phyloP scores from a whole-genome alignment of 805 yeast genomes.

The Scheffersomyces spartinae region DNA sequence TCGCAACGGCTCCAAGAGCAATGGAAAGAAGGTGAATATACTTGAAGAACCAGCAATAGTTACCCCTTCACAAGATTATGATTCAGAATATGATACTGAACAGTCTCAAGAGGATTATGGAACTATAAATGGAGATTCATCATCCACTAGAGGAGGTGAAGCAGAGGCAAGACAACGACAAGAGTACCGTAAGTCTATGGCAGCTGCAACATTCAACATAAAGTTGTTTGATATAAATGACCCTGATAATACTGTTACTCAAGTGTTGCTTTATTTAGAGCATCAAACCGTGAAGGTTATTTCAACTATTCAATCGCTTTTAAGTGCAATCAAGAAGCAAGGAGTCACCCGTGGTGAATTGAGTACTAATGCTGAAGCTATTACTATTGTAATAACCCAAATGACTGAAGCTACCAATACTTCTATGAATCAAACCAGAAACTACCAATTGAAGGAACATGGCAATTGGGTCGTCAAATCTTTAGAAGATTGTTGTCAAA shows the following conservation, averaged over 20 bases:
- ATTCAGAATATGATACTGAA: conserved; percentile 9
- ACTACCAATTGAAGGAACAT: conserved; percentile 75
- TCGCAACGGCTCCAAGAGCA: too few relatives aligned
- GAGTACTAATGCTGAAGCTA: conserved; percentile 62
- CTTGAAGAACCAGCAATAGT: too few relatives aligned
- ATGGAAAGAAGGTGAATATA: neutral
- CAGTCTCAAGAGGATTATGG: conserved; percentile 13
- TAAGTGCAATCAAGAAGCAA: conserved; percentile 66
- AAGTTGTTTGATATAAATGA: conserved; percentile 72
- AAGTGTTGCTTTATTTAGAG: conserved; percentile 74
- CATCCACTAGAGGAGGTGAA: conserved; percentile 10
- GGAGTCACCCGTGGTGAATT: conserved; percentile 67
- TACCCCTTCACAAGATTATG: conserved; percentile 10
- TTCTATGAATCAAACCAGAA: conserved; percentile 82
- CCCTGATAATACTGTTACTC: conserved; percentile 81
- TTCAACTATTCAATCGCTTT: conserved; percentile 72
- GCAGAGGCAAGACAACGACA: conserved; percentile 29
- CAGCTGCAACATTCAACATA: conserved; percentile 51
- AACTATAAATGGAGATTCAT: too few relatives aligned
- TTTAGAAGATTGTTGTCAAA: conserved; percentile 70
- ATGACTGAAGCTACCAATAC: conserved; percentile 86
- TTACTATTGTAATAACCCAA: conserved; percentile 64
- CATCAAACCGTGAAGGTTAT: conserved; percentile 91
- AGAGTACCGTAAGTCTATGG: conserved; percentile 35
- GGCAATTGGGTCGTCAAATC: conserved; percentile 87